Percentiles rank a stretch among this genome's conserved stretches.
These are phyloP conservation scores for Phytopythium helicoides DNA, from an alignment of 352 stramenopile genomes.

Conservation along the genomic window DNA sequence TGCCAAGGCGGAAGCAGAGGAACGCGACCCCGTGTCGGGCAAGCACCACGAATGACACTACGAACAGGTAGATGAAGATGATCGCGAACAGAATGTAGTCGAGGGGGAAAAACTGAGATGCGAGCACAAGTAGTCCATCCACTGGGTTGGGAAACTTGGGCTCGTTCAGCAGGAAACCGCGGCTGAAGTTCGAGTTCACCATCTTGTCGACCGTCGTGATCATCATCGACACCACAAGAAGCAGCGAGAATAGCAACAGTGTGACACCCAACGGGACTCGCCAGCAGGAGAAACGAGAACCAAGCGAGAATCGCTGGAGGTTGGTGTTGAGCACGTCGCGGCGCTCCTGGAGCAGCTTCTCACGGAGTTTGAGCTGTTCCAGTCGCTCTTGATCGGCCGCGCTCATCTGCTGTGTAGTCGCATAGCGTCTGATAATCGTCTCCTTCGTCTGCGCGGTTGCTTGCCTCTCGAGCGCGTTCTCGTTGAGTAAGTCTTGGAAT, in stretches of 20 bases:
- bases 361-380: slow-evolving; percentile 65
- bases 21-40: slow-evolving; percentile 76
- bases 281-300: slow-evolving; percentile 49
- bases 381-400: slow-evolving; percentile 68
- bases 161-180: slow-evolving; percentile 69
- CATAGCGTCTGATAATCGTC: slow-evolving; percentile 70
- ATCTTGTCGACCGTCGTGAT: slow-evolving; percentile 83
- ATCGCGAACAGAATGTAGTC: slow-evolving; percentile 82
- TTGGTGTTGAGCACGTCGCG: slow-evolving; percentile 68
- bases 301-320: slow-evolving; percentile 48
- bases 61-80: slow-evolving; percentile 79
- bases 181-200: slow-evolving; percentile 62
- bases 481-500: slow-evolving; percentile 68
- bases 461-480: slow-evolving; percentile 75
- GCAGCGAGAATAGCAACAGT: slow-evolving; percentile 59
- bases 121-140: slow-evolving; percentile 69
- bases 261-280: slow-evolving; percentile 65
- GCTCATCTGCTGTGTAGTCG: slow-evolving; percentile 61
- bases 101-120: slow-evolving; percentile 72
- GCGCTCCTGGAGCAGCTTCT: slow-evolving; percentile 64
- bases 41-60: slow-evolving; percentile 71
- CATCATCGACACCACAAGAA: slow-evolving; percentile 69
- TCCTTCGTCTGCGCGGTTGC: slow-evolving; percentile 64
- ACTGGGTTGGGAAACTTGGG: slow-evolving; percentile 70
- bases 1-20: slow-evolving; percentile 72